Base-by-base conservation (phyloP, 768 basidiomycete species). In the Boletus eberwhitei region DNA sequence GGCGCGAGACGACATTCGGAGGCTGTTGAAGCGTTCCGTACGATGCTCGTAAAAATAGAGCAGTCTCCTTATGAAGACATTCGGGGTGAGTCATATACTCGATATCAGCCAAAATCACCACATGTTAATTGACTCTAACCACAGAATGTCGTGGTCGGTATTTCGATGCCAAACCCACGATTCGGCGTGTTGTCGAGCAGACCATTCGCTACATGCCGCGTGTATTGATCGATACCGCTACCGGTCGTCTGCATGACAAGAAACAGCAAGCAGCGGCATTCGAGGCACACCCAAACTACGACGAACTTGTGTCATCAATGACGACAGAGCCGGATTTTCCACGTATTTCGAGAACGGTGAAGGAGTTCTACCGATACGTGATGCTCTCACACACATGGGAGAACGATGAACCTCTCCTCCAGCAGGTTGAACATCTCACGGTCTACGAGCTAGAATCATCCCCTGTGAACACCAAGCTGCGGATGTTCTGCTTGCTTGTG, bases 301-400 rank as follows among this genome's bases (percentile, higher is more conserved):
- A 39, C 4, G 49, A 59, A 8, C 22, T 60, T 0, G 7, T 9
- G 2, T 59, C 53, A 4, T 62, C 60, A 0, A 59, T 54, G 57
- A 52, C 34, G 1, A 55, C 19, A 0, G 2, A 16, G 6, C 44
- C 50, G 0, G 48, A 62, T n/a, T 17, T 5, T 14, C 16, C 9
- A 4, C 53, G 60, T 19, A 62, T 62, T 32, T 11, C 0, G 17
- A 48, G 6, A 4, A 55, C 7, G 36, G 59, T 60, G 22, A 42
- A 52, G 7, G 3, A 43, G 3, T 60, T 24, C 22, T 60, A 60
- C 26, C 19, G 44, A 46, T 60, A 60, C 3, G 52, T 53, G 1
- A 59, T 59, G 53, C 12, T 59, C n/a, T 59, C 58, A 0, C 60
- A 60, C 34, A 43, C 21, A 34, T 56, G 59, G 59, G 39, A 60